Evolutionary conservation across 768 basidiomycete genomes (phyloP), one percentile per base, ranked within the genome.

Genomic region (Macrolepiota albuminosa): DNA sequence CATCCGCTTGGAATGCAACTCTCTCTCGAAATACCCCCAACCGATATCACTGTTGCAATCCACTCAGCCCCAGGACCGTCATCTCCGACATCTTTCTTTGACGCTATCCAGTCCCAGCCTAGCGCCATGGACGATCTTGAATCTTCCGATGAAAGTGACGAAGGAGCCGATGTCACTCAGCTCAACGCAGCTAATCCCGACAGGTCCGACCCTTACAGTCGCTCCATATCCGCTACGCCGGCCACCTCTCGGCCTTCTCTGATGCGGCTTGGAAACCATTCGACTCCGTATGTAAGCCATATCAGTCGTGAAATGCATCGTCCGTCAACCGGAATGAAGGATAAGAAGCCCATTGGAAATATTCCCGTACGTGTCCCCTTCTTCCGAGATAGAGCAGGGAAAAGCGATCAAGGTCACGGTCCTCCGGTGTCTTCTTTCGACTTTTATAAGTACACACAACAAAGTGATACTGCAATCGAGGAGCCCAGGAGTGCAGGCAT

Each of bases 111-210:
- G 64, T 74, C 80, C 16, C 84, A 88, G 47, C 82, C 83, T 6
- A 87, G 87, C 70, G 87, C 83, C 29, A 84, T 91, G 83, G 86
- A 89, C 64, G 89, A 87, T 62, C 73, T 88, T 56, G 88, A 87
- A 60, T 82, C 84, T 26, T 84, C 83, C 24, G 82, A 80, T 31
- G 76, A 77, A 24, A 72, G 74, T 34, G 74, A 72, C 21, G 71
- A 76, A 16, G 75, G 71, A n/a, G 34, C 8, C 13, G 75, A 73
- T 48, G 71, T 72, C 16, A 77, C 76, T 16, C 65, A 74, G 53
- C 58, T 64, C 54, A 33, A 49, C 57, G 61, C 45, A 51, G 61
- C 53, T 40, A 67, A 46, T 31, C 26, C 58, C n/a, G 33, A 8
- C 14, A 40, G 26, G 9, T 63, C 71, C 34, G 74, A 78, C 60